Evolutionary conservation across 2,329 filamentous ascomycete species (phyloP).

Genomic region (Colletotrichum cordylinicola): DNA sequence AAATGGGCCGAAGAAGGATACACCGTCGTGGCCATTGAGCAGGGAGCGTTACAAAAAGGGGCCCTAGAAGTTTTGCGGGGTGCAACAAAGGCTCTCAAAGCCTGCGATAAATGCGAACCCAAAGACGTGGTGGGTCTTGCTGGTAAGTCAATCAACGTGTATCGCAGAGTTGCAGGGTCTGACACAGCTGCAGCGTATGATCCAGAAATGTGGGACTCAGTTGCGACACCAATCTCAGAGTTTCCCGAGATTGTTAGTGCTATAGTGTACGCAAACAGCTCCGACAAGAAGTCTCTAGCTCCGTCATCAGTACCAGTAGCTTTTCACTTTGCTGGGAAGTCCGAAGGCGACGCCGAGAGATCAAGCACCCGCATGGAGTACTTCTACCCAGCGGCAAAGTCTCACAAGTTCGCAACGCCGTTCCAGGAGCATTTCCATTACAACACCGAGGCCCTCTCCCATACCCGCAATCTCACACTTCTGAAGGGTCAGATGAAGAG

Average conservation of each 20-base stretch:
- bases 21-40: slow-evolving; percentile 60
- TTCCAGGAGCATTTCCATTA: slow-evolving; percentile 56
- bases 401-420: slow-evolving; percentile 50
- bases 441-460: slow-evolving; percentile 61
- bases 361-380: slow-evolving; percentile 35
- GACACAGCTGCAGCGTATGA: neutral
- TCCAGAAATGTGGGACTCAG: neutral
- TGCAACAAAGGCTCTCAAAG: neutral
- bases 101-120: neutral
- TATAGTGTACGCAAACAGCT: neutral
- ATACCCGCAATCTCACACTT: slow-evolving; percentile 70
- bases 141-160: neutral
- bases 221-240: neutral
- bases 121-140: neutral
- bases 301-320: neutral
- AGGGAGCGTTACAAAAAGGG: slow-evolving; percentile 25
- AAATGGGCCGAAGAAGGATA: slow-evolving; percentile 79
- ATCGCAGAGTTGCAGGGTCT: neutral
- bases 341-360: slow-evolving; percentile 17
- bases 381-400: slow-evolving; percentile 40
- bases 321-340: slow-evolving; percentile 21
- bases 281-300: neutral
- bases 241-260: neutral
- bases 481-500: slow-evolving; percentile 68
- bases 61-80: neutral